A percentile compares a stretch with the other conserved stretches of the same genome.
Conservation (phyloP, 2,329 filamentous ascomycete genomes). For the Hypoxylon sp. region DNA sequence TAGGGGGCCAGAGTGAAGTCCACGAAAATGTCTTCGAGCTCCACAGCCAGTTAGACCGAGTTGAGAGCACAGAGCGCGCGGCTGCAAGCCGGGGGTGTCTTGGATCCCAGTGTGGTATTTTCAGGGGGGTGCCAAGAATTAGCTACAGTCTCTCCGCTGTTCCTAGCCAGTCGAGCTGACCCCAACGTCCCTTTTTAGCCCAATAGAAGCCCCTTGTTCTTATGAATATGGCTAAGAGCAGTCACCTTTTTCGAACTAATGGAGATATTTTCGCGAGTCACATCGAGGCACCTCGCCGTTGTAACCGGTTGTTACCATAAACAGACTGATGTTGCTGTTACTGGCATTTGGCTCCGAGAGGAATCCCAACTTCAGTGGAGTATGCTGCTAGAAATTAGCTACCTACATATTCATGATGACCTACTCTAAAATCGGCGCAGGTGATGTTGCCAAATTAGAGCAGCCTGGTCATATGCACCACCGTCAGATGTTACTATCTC, state of each 20-base stretch:
- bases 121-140: slow-evolving; percentile 46
- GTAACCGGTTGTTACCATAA: slow-evolving; percentile 22
- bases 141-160: slow-evolving; percentile 37
- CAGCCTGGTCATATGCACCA: slow-evolving; percentile 10
- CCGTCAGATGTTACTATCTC: slow-evolving; percentile 26
- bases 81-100: slow-evolving; percentile 45
- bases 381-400: slow-evolving; percentile 22
- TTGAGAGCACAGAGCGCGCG: slow-evolving; percentile 50
- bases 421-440: slow-evolving; percentile 5
- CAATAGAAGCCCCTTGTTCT: slow-evolving; percentile 39
- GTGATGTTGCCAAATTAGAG: slow-evolving; percentile 18
- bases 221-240: slow-evolving; percentile 34
- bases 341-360: slow-evolving; percentile 1
- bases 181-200: slow-evolving; percentile 16
- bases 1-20: slow-evolving; percentile 36
- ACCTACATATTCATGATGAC: neutral
- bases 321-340: slow-evolving; percentile 1
- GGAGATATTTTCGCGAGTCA: slow-evolving; percentile 24
- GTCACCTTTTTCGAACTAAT: slow-evolving; percentile 17
- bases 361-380: slow-evolving; percentile 10
- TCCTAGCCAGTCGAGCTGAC: slow-evolving; percentile 39
- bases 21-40: slow-evolving; percentile 38
- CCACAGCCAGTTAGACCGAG: slow-evolving; percentile 41
- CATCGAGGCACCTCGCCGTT: slow-evolving; percentile 2
- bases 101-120: slow-evolving; percentile 47